Evolutionary conservation across 768 basidiomycete species (phyloP), one percentile per base, ranked within the genome.

Genomic region (Pholiota conissans): DNA sequence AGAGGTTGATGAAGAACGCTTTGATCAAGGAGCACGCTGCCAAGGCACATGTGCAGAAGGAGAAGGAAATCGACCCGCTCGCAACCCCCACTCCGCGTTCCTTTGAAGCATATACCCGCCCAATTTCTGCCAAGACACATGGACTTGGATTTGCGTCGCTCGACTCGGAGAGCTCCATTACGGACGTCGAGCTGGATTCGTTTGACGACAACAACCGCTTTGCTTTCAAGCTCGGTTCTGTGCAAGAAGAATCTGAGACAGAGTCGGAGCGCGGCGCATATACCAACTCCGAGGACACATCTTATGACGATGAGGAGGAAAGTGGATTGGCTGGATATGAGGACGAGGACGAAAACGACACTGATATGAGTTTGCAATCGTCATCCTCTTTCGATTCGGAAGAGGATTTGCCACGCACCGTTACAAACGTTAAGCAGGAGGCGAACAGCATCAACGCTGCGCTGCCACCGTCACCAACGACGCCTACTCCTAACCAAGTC

Each of bases 291-390:
- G 55, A 56, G 18, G 89, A 90, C 24, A 54, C 53, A 2, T 54
- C 30, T 20, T 54, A 20, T 66, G 88, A 89, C 55, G 88, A 88
- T 49, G 88, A 87, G 55, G 84, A 82, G 3, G 84, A 84, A 47
- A 78, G 85, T 59, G 85, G 76, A 20, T 72, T 90, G 30, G 81
- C 76, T 40, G 78, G 84, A 27, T 91, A 90, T 56, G 89, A 91
- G 66, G 89, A 89, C 54, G 88, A 91, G 67, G 89, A 88, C 51
- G 87, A 87, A 53, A 83, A 81, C 2, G 85, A 85, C 51, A 79
- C 76, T 1, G 84, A 87, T 64, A 62, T 77, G 49, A 75, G 76
- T 53, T 73, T 84, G 64, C 70, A 69, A 40, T 74, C 78, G 1
- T 81, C 80, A 3, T 86, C 84, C 8, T 86, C 84, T 8, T 76